Evolutionary conservation across 2,329 filamentous ascomycete genomes (phyloP).

Genomic region (Aspergillus sp.): DNA sequence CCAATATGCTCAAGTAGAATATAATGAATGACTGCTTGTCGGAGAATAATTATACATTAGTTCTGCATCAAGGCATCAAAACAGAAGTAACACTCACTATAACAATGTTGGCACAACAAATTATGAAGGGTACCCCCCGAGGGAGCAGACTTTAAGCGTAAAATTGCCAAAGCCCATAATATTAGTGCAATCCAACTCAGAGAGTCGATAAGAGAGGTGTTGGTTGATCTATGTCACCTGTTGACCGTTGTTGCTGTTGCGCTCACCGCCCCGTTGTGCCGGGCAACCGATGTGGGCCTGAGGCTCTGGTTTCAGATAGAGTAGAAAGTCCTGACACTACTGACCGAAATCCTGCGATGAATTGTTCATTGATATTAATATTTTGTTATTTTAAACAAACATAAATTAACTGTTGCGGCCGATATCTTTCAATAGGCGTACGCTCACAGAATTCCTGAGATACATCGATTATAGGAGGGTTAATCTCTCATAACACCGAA

Average conservation of each 20-base stretch:
- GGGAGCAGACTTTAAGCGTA: neutral
- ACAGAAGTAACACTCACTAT: neutral
- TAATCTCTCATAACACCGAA: neutral
- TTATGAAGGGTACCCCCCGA: neutral
- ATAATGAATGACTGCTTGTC: neutral
- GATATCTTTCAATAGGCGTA: neutral
- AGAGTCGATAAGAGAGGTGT: neutral
- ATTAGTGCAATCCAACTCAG: neutral
- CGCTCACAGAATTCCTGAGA: neutral
- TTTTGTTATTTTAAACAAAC: neutral
- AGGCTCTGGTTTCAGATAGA: neutral
- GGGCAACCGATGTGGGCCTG: conserved; percentile 17
- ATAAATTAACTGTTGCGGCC: neutral
- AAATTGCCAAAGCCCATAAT: neutral
- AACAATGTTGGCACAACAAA: neutral
- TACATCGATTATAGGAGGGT: neutral
- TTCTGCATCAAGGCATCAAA: neutral
- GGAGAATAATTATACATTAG: conserved; percentile 1
- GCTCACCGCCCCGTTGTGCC: conserved; percentile 17
- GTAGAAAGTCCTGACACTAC: neutral
- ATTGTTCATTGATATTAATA: too few relatives aligned
- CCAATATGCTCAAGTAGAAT: neutral
- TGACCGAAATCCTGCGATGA: too few relatives aligned
- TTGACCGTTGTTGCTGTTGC: conserved; percentile 5
- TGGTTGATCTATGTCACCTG: conserved; percentile 4